Conservation (phyloP, 768 basidiomycete genomes). For the Amanita jacksonii region DNA sequence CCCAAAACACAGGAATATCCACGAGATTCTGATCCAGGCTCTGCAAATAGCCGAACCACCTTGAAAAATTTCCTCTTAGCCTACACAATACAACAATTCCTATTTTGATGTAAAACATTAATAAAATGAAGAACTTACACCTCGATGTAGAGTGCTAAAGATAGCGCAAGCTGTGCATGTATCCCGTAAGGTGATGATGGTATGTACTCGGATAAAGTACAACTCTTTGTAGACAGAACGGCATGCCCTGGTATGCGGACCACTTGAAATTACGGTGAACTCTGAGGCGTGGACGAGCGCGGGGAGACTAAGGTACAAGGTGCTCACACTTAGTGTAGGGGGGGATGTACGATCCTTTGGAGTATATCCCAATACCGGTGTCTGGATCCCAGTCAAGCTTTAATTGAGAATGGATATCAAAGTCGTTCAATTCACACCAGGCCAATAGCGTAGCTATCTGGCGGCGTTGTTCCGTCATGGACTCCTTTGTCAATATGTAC, state of each 20-base stretch:
- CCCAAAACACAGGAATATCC: slow-evolving; percentile 59
- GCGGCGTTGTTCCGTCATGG: not conserved
- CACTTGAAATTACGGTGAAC: slow-evolving; percentile 29
- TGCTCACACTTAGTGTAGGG: slow-evolving; percentile 28
- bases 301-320: slow-evolving; percentile 1
- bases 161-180: slow-evolving; percentile 48
- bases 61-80: slow-evolving; percentile 36
- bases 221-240: slow-evolving; percentile 53
- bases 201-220: slow-evolving; percentile 36
- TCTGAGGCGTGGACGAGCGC: not conserved
- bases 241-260: slow-evolving; percentile 54
- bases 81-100: slow-evolving; percentile 22
- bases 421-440: slow-evolving; percentile 40
- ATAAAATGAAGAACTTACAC: slow-evolving; percentile 29
- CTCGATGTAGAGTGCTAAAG: slow-evolving; percentile 57
- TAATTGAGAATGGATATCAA: slow-evolving; percentile 39
- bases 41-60: slow-evolving; percentile 59
- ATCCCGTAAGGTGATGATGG: slow-evolving; percentile 41
- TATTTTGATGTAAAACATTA: too few relatives aligned
- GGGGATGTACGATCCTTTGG: slow-evolving; percentile 23
- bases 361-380: slow-evolving; percentile 28
- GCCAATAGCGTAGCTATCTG: slow-evolving; percentile 7
- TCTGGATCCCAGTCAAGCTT: slow-evolving; percentile 20
- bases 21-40: slow-evolving; percentile 44
- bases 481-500: slow-evolving; percentile 4